Evolutionary conservation across 441 rosid genomes (phyloP).

Genomic region (Gossypium aridum): DNA sequence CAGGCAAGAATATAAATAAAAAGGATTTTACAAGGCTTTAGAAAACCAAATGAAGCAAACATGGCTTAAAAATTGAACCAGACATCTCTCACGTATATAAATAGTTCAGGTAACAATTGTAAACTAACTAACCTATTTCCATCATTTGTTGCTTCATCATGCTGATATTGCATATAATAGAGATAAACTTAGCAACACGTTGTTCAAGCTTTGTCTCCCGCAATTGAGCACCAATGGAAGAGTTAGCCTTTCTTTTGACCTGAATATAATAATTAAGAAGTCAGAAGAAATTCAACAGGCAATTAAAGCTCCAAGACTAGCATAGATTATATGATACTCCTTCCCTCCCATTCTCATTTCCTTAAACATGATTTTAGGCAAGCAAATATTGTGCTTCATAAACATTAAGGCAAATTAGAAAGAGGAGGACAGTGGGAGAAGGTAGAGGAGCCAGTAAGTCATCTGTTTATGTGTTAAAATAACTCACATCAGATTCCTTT

Average conservation of each 20-base stretch:
- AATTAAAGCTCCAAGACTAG: not conserved
- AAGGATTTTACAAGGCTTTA: not conserved
- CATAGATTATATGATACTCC: not conserved
- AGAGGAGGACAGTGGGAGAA: not conserved
- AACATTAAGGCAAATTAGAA: not conserved
- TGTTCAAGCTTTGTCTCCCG: constrained; percentile 62
- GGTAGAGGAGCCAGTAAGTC: not conserved
- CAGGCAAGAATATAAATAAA: not conserved
- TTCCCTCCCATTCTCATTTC: not conserved
- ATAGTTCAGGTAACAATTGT: constrained; percentile 10
- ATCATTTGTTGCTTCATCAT: constrained; percentile 94
- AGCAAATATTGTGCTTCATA: constrained; percentile 5
- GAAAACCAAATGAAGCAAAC: not conserved
- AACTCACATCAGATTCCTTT: constrained; percentile 34
- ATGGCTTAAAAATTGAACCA: constrained; percentile 7
- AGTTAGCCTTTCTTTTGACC: constrained; percentile 32
- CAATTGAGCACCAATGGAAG: constrained; percentile 42
- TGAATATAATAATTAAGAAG: constrained; percentile 15
- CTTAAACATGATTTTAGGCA: constrained; percentile 9
- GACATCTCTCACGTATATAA: not conserved
- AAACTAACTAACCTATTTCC: constrained; percentile 65
- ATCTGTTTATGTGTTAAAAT: constrained; percentile 9
- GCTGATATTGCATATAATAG: constrained; percentile 80
- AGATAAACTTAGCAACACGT: constrained; percentile 62
- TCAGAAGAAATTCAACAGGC: not conserved